Evolutionary conservation across 306 rosid species (phyloP), one percentile per base, ranked within the genome.

Genomic region (Cucurbita ficifolia): DNA sequence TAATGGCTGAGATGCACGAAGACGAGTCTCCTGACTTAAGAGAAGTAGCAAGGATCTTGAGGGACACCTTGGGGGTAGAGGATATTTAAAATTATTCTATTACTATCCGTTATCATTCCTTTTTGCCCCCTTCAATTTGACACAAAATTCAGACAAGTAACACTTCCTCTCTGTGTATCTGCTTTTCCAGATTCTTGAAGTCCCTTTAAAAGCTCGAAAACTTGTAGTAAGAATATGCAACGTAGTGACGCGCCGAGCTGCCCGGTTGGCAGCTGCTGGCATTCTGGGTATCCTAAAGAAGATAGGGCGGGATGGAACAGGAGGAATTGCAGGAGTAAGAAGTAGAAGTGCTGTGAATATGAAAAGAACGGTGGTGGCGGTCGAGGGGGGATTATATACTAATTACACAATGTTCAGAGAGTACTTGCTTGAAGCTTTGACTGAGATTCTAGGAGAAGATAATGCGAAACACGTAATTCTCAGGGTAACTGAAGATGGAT

Each of bases 291-390:
- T 90, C 83, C 81, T 93, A 79, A 93, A 93, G 82, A 93, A 93
- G 89, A 90, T 90, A 0, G 97, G 98, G 14, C 80, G 94, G 67
- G 98, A 90, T 14, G 96, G 98, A 18, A 88, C 91, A 22, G 96
- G 96, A 11, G 96, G 98, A 53, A 79, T 87, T 71, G 82, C 96
- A 0, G 96, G 93, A 7, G 87, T 88, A 36, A 85, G 96, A 77
- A 83, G 77, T 77, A 88, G 84, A 80, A 83, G 81, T 16, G 90
- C 88, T 62, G 74, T 55, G 56, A 86, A 80, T 79, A 86, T 90
- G 80, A 88, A 54, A 71, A 84, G 97, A 83, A 84, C 91, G 11
- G 96, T 88, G 5, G 92, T 90, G 40, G 92, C 98, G 0, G 81
- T 88, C 10, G 98, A 88, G 78, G 97, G 97, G 49, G 86, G 90